phyloP scores from a whole-genome alignment of 768 basidiomycete species.

The Tulasnella sp. region DNA sequence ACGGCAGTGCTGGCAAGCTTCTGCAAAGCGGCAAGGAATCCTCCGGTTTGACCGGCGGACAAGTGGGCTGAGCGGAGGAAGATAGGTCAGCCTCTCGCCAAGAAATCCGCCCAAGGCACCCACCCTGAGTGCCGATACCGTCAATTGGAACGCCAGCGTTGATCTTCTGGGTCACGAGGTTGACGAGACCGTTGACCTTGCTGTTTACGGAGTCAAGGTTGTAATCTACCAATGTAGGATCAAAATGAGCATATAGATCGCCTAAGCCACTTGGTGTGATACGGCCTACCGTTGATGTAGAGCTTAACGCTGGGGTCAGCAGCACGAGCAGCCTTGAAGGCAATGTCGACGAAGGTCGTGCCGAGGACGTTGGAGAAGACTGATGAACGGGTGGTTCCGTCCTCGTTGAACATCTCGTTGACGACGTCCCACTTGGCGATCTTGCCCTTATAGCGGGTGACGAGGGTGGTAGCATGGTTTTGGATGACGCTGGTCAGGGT shows the following conservation, averaged over 20 bases:
- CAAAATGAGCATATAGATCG: background rate
- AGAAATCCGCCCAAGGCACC: background rate
- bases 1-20: background rate
- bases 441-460: conserved; percentile 27
- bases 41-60: conserved; percentile 9
- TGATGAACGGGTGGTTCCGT: conserved; percentile 46
- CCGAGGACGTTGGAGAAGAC: conserved; percentile 45
- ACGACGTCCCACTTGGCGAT: conserved; percentile 25
- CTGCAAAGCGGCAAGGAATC: background rate
- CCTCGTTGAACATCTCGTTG: conserved; percentile 51
- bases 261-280: too few species aligned
- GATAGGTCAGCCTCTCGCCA: background rate
- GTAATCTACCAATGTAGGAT: background rate
- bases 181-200: conserved; percentile 14
- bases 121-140: conserved; percentile 21
- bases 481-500: conserved; percentile 29
- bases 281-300: conserved; percentile 9
- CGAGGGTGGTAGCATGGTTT: conserved; percentile 27
- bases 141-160: conserved; percentile 19
- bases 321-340: conserved; percentile 50
- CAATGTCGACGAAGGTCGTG: conserved; percentile 47
- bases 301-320: conserved; percentile 45
- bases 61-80: background rate
- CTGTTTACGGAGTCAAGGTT: conserved; percentile 20
- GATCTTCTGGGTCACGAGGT: background rate